A percentile compares a stretch with the other conserved stretches of the same genome.
Evolutionary conservation across 2,329 filamentous ascomycete species (phyloP).

Genomic region (Colletotrichum limetticola): DNA sequence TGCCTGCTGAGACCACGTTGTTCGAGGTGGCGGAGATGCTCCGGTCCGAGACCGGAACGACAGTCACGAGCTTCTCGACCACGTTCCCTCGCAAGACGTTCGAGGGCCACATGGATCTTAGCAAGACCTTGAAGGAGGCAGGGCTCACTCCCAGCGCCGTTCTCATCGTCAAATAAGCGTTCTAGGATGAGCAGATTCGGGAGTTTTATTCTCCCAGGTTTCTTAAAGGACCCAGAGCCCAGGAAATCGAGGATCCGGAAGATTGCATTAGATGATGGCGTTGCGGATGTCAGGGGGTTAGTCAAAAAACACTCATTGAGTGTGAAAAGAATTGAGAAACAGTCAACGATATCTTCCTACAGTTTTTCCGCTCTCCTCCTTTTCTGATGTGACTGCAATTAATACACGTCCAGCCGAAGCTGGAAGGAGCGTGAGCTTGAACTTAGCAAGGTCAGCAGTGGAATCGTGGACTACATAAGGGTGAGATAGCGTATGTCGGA

Average conservation of each 20-base stretch:
- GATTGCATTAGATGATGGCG: neutral
- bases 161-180: constrained; percentile 73
- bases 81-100: constrained; percentile 91
- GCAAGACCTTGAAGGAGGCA: constrained; percentile 91
- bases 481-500: too few relatives aligned
- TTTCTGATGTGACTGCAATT: neutral
- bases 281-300: neutral
- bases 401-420: too few relatives aligned
- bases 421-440: neutral
- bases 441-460: too few relatives aligned
- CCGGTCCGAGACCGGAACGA: constrained; percentile 74
- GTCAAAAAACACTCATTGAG: neutral
- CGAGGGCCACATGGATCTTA: constrained; percentile 76
- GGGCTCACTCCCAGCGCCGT: constrained; percentile 92
- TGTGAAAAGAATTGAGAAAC: neutral
- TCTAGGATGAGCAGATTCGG: constrained; percentile 10
- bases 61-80: constrained; percentile 81
- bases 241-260: neutral
- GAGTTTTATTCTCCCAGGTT: too few relatives aligned
- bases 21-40: constrained; percentile 90
- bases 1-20: constrained; percentile 88
- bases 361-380: neutral
- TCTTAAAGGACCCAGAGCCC: too few relatives aligned
- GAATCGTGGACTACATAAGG: too few relatives aligned
- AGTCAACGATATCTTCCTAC: neutral